A percentile compares a stretch with the other conserved stretches of the same genome.
These are phyloP conservation scores for Cetradonia linearis DNA, from an alignment of 495 filamentous ascomycete genomes.

Conservation along the genomic window DNA sequence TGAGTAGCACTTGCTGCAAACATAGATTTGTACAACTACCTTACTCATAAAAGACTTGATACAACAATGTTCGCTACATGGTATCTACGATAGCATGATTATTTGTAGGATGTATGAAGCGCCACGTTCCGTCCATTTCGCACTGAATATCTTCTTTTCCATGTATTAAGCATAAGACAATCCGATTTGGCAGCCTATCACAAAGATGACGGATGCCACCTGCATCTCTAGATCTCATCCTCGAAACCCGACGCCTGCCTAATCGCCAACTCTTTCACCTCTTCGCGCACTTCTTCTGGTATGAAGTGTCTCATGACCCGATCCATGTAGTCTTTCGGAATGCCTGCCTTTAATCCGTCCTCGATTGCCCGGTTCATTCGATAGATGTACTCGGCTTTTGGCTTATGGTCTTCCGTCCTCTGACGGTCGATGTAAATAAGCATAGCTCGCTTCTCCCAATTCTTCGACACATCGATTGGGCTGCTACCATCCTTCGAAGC, in stretches of 20 bases:
- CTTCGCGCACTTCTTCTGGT: constrained; percentile 25
- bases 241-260: constrained; percentile 15
- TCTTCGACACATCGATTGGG: constrained; percentile 34
- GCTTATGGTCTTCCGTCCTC: constrained; percentile 30
- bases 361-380: constrained; percentile 58
- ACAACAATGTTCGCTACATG: neutral
- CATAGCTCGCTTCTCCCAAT: constrained; percentile 22
- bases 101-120: neutral
- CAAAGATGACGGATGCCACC: neutral
- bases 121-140: neutral
- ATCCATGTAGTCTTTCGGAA: constrained; percentile 47
- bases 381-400: constrained; percentile 53
- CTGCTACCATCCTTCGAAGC: constrained; percentile 32
- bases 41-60: too few relatives aligned
- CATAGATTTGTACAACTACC: too few relatives aligned
- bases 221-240: constrained; percentile 1
- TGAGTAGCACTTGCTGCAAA: neutral
- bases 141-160: neutral
- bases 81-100: neutral
- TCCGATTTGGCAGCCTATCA: neutral
- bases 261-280: constrained; percentile 12
- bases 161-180: neutral
- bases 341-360: constrained; percentile 48
- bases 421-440: constrained; percentile 52
- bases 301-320: constrained; percentile 50